Percentiles rank a stretch among this genome's conserved stretches.
These are phyloP conservation scores for Sugiyamaella qingdaonensis DNA, from an alignment of 805 yeast genomes.

Conservation along the genomic window DNA sequence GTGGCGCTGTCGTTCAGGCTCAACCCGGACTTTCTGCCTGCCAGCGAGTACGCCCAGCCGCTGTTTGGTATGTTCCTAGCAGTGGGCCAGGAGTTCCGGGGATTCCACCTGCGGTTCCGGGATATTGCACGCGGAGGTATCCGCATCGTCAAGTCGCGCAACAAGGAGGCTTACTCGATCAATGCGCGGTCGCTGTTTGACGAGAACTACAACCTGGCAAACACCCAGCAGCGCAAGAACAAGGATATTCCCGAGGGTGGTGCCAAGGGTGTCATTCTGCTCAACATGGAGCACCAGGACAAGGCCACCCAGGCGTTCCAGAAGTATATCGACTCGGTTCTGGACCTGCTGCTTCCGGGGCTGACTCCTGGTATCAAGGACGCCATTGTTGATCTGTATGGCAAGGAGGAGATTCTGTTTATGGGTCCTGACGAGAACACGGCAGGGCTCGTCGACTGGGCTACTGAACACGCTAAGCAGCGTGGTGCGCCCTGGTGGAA, in stretches of 20 bases:
- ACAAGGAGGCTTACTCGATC: conserved; percentile 75
- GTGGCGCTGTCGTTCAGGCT: conserved; percentile 92
- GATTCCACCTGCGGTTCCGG: conserved; percentile 94
- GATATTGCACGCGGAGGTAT: conserved; percentile 99
- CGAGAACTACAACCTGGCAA: conserved; percentile 93
- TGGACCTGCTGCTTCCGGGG: conserved; percentile 75
- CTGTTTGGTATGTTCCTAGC: conserved; percentile 94
- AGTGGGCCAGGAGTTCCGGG: conserved; percentile 95
- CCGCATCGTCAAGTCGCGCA: conserved; percentile 85
- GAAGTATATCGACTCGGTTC: conserved; percentile 86
- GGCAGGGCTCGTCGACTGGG: conserved; percentile 95
- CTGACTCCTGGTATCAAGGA: conserved; percentile 73
- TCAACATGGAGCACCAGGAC: conserved; percentile 66
- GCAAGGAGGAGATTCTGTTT: conserved; percentile 82
- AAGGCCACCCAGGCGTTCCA: conserved; percentile 81
- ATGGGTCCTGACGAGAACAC: conserved; percentile 99
- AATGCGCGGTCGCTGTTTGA: conserved; percentile 88
- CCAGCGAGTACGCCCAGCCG: conserved; percentile 81
- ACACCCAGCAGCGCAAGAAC: conserved; percentile 93
- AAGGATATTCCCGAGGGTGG: conserved; percentile 99
- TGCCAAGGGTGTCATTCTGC: conserved; percentile 90
- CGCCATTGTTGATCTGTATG: conserved; percentile 76
- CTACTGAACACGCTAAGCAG: conserved; percentile 83
- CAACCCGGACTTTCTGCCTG: conserved; percentile 80
- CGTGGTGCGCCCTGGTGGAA: conserved; percentile 99